Evolutionary conservation across 305 asterid genomes (phyloP).

Genomic region (Euphrasia arctica): DNA sequence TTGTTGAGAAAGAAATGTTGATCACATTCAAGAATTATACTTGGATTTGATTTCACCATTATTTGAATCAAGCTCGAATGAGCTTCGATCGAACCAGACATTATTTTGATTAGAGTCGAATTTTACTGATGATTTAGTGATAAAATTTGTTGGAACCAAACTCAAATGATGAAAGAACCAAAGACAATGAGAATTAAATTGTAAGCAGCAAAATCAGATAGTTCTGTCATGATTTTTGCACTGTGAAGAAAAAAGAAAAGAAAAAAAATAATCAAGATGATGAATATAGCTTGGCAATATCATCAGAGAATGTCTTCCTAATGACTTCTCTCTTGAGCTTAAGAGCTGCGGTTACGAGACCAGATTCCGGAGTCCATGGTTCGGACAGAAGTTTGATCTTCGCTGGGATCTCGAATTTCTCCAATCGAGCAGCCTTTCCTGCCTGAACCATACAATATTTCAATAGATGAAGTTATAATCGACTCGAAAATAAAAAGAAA

Average conservation of each 20-base stretch:
- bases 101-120: too few relatives aligned
- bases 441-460: constrained; percentile 42
- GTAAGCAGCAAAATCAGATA: neutral
- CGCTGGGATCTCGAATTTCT: constrained; percentile 81
- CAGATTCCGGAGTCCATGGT: constrained; percentile 94
- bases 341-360: constrained; percentile 90
- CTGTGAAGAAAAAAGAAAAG: neutral
- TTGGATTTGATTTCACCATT: neutral
- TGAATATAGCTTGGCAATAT: constrained; percentile 43
- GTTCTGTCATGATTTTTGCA: constrained; percentile 19
- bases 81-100: too few relatives aligned
- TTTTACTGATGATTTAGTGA: too few relatives aligned
- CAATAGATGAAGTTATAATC: neutral
- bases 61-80: neutral
- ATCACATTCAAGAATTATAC: neutral
- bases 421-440: constrained; percentile 73
- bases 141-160: too few relatives aligned
- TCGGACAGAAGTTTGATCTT: constrained; percentile 77
- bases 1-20: neutral
- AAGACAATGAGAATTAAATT: neutral
- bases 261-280: constrained; percentile 25
- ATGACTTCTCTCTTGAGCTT: constrained; percentile 82
- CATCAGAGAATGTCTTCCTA: constrained; percentile 43
- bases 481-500: neutral
- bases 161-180: neutral